phyloP scores from a whole-genome alignment of 106 monocot species.

The Ottelia alismoides region DNA sequence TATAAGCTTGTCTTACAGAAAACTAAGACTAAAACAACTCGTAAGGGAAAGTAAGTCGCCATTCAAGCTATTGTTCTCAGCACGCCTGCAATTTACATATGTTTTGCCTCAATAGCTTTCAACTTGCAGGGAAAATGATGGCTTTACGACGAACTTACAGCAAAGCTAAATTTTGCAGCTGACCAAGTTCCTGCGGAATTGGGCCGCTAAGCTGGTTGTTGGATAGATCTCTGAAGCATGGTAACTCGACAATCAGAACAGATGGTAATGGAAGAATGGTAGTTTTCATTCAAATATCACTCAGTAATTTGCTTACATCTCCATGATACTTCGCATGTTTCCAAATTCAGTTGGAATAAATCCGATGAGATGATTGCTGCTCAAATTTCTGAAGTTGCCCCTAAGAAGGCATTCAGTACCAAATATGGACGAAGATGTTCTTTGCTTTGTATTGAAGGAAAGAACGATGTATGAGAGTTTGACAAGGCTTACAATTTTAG shows the following conservation, averaged over 20 bases:
- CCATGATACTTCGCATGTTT: slow-evolving; percentile 82
- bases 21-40: slow-evolving; percentile 63
- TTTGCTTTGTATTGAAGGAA: too few species aligned
- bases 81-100: slow-evolving; percentile 33
- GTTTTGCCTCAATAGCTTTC: too few species aligned
- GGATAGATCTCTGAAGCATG: slow-evolving; percentile 56
- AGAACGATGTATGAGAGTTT: too few species aligned
- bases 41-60: slow-evolving; percentile 53
- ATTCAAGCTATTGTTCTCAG: slow-evolving; percentile 62
- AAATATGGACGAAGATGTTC: too few species aligned
- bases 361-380: slow-evolving; percentile 60
- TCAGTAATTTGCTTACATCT: too few species aligned
- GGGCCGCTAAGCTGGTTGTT: slow-evolving; percentile 48
- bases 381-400: slow-evolving; percentile 77
- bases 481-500: slow-evolving; percentile 87
- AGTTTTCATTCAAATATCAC: too few species aligned
- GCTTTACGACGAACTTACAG: slow-evolving; percentile 29
- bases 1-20: slow-evolving; percentile 84
- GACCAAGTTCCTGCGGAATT: slow-evolving; percentile 72
- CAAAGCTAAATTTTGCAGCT: slow-evolving; percentile 61
- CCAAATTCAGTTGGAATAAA: slow-evolving; percentile 83
- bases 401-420: too few species aligned
- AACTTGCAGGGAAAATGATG: too few species aligned
- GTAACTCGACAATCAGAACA: too few species aligned
- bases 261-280: too few species aligned